A percentile compares a stretch with the other conserved stretches of the same genome.
phyloP scores from a whole-genome alignment of 1,139 yeast species.

The Sugiyamaella xylanicola region DNA sequence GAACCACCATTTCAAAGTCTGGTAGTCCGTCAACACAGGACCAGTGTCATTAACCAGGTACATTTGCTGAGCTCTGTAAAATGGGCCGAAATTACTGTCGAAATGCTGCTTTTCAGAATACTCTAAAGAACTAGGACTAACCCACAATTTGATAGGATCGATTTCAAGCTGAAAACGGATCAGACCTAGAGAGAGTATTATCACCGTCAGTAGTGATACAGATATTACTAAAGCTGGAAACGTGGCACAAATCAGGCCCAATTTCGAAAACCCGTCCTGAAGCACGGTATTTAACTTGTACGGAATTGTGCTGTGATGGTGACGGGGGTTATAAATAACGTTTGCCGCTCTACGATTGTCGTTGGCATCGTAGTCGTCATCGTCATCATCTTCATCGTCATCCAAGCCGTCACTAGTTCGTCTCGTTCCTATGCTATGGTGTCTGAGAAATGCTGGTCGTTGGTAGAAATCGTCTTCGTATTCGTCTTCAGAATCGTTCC shows the following conservation, averaged over 20 bases:
- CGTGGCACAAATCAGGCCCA: conserved; percentile 49
- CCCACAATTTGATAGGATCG: conserved; percentile 87
- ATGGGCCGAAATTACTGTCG: conserved; percentile 85
- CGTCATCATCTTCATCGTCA: not conserved
- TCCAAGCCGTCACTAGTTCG: conserved; percentile 1
- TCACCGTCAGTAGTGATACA: conserved; percentile 48
- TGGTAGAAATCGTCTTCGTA: conserved; percentile 37
- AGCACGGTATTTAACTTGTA: conserved; percentile 50
- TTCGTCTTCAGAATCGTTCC: conserved; percentile 32
- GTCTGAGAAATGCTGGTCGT: conserved; percentile 27
- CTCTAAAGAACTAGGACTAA: conserved; percentile 75
- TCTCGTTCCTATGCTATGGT: conserved; percentile 11
- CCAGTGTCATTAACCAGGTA: conserved; percentile 72
- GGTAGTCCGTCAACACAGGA: conserved; percentile 60
- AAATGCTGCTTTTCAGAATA: conserved; percentile 67
- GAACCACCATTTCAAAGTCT: conserved; percentile 84
- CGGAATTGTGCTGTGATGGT: conserved; percentile 33
- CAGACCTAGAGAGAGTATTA: conserved; percentile 57
- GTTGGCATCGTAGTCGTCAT: not conserved
- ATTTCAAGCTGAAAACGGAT: conserved; percentile 63
- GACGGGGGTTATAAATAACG: not conserved
- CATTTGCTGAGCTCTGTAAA: conserved; percentile 84
- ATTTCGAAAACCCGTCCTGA: conserved; percentile 49
- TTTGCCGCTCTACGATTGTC: not conserved
- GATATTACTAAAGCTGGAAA: conserved; percentile 61